Evolutionary conservation across 371 early-diverging fungal genomes (phyloP), one percentile per base, ranked within the genome.

Genomic region (Massospora cicadina): DNA sequence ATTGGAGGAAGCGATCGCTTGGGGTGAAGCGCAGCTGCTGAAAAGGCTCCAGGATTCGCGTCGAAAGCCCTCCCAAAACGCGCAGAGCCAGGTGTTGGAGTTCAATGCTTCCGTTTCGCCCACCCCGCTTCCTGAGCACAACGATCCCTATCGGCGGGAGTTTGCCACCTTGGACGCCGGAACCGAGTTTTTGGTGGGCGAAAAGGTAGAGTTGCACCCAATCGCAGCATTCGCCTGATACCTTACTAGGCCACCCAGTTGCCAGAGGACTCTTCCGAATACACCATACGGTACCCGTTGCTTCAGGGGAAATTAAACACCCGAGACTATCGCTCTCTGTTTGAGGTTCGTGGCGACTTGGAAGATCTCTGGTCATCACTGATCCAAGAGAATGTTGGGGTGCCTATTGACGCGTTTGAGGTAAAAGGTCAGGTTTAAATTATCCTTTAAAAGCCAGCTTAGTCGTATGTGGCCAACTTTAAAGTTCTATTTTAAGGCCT

Each of bases 71-170:
- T 84, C 87, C 1, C 76, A 81, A 26, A 91, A 89, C 68, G 90
- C 87, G 1, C 76, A 79, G 55, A 64, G 76, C 24, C 86, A 87
- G 60, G 87, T 89, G 0, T 66, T 78, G 27, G 78, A 84, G 0
- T 90, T 83, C 72, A 93, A 93, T 67, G 67, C 77, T 10, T 78
- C 79, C 33, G 74, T 83, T 13, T 65, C 65, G 27, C 81, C 86
- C 3, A 87, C 88, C 65, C 76, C 68, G 0, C 89, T 93, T 66
- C 76, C 81, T 21, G 93, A 90, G 65, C 89, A 90, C 67, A 93
- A 93, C 66, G 93, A 93, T 68, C 90, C 93, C 10, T 89, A 86
- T 68, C 80, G 83, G 63, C 81, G 90, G 13, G 93, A 93, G 58
- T 93, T 17, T 17, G 5, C 17, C 17, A 43, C 5, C 17, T 17